Evolutionary conservation across 495 filamentous ascomycete genomes (phyloP).

Genomic region (Neohortaea acidophila): DNA sequence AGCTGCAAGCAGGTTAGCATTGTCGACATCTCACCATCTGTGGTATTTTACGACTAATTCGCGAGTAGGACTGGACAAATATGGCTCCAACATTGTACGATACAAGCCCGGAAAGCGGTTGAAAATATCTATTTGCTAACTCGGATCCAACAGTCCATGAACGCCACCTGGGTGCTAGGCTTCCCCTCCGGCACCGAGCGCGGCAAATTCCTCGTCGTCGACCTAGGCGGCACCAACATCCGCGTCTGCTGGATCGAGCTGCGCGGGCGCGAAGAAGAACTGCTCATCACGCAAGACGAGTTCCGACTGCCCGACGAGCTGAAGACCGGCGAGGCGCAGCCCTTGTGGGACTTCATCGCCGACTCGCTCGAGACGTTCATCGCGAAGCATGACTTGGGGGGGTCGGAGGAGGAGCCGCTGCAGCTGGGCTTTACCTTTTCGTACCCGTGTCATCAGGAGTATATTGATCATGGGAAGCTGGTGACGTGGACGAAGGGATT

Average conservation of each 20-base stretch:
- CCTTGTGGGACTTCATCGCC: conserved; percentile 7
- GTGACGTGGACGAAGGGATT: conserved; percentile 15
- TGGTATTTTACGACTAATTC: too few relatives aligned
- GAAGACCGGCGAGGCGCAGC: conserved; percentile 7
- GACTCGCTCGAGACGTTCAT: conserved; percentile 4
- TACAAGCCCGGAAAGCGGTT: background rate
- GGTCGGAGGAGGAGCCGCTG: conserved; percentile 5
- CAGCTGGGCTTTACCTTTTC: conserved; percentile 13
- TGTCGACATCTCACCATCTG: too few relatives aligned
- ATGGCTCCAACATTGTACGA: conserved; percentile 10
- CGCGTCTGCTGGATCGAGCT: conserved; percentile 43
- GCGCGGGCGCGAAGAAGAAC: conserved; percentile 2
- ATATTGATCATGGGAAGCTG: conserved; percentile 13
- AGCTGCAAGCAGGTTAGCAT: conserved; percentile 1
- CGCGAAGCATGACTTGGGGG: background rate
- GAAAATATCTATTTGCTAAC: background rate
- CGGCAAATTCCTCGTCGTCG: conserved; percentile 61
- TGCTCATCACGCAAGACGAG: conserved; percentile 1
- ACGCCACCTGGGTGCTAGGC: conserved; percentile 10
- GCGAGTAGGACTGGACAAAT: conserved; percentile 3
- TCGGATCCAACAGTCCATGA: conserved; percentile 5
- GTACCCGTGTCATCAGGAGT: conserved; percentile 10
- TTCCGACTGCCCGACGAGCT: conserved; percentile 6
- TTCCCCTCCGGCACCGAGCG: conserved; percentile 46
- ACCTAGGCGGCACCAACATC: conserved; percentile 70